Evolutionary conservation across 2,329 filamentous ascomycete species (phyloP).

Genomic region (Trichoderma aggressivum): DNA sequence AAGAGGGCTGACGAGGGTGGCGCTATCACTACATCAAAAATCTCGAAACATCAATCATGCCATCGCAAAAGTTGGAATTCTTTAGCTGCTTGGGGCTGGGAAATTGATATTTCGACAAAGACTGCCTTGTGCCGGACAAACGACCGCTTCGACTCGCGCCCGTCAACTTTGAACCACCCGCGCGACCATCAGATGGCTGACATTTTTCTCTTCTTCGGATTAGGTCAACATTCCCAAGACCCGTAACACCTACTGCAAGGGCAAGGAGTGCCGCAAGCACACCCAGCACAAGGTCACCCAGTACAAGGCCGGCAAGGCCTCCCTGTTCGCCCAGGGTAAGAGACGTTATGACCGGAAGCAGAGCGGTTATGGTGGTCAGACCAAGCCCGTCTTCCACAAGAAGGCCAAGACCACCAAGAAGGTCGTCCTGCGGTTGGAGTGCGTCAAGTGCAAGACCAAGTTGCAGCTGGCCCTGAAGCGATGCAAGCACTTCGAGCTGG

Average conservation of each 20-base stretch:
- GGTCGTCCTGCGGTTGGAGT: conserved; percentile 97
- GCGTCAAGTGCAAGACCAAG: conserved; percentile 97
- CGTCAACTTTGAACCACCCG: background rate
- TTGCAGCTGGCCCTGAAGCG: conserved; percentile 96
- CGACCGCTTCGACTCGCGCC: conserved; percentile 16
- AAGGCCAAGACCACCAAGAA: conserved; percentile 99
- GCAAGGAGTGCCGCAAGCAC: conserved; percentile 89
- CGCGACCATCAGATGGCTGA: conserved; percentile 24
- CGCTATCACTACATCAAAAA: background rate
- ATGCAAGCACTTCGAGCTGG: conserved; percentile 99
- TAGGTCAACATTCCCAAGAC: conserved; percentile 99
- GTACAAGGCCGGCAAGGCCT: conserved; percentile 97
- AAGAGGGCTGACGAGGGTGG: background rate
- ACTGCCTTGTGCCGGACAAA: conserved; percentile 23
- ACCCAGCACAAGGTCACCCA: conserved; percentile 91
- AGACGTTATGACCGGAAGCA: conserved; percentile 99
- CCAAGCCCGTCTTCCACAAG: conserved; percentile 99
- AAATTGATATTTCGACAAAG: conserved; percentile 11
- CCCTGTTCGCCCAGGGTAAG: conserved; percentile 97
- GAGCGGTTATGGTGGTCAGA: conserved; percentile 99
- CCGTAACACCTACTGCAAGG: conserved; percentile 96
- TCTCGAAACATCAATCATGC: background rate
- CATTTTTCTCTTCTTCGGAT: conserved; percentile 24
- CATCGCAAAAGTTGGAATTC: background rate
- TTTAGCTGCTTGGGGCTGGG: background rate